Evolutionary conservation across 768 basidiomycete genomes (phyloP), one percentile per base, ranked within the genome.

Genomic region (Kwoniella heveanensis): DNA sequence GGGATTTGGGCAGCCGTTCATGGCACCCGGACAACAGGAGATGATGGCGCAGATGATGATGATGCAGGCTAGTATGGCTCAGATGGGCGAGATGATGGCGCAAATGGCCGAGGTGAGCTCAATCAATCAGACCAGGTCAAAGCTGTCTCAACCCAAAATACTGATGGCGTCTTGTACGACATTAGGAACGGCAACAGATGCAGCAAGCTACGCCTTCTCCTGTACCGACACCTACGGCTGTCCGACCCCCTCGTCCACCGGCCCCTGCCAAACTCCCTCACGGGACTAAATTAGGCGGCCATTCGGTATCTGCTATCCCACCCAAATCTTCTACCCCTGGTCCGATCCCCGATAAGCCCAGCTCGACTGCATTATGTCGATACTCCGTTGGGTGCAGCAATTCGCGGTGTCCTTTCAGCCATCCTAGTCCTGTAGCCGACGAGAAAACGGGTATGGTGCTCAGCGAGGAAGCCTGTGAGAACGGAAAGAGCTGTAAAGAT

Each of bases 381-480:
- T 98, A 90, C 68, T 87, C 85, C 12, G 83, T 88, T 24, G 95
- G 93, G 69, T 99, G 96, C 81, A 89, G 88, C 53, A 95, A 97
- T 78, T 84, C 89, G 0, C 84, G 88, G 50, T 99, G 96, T 79
- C 85, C 89, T 19, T 98, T 87, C 79, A 91, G 92, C 9, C 96
- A 99, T 79, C 94, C 96, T 4, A 92, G 90, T 9, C 96, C 96
- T n/a, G 91, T 93, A 2, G 94, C 96, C 6, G 96, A 95, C 19
- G 84, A 89, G 30, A 92, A 95, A 81, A 93, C 90, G 72, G 96
- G 94, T 9, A 85, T 99, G 66, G 96, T 98, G 1, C 83, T 99
- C 60, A 95, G 90, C 71, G 92, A 90, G 61, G 95, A 98, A 61
- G 83, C 91, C 21, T 99, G 96, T 79, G 90, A 93, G 72, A 86